A percentile compares a stretch with the other conserved stretches of the same genome.
Conservation (phyloP, 768 basidiomycete genomes). For the Boletus sensibilis region DNA sequence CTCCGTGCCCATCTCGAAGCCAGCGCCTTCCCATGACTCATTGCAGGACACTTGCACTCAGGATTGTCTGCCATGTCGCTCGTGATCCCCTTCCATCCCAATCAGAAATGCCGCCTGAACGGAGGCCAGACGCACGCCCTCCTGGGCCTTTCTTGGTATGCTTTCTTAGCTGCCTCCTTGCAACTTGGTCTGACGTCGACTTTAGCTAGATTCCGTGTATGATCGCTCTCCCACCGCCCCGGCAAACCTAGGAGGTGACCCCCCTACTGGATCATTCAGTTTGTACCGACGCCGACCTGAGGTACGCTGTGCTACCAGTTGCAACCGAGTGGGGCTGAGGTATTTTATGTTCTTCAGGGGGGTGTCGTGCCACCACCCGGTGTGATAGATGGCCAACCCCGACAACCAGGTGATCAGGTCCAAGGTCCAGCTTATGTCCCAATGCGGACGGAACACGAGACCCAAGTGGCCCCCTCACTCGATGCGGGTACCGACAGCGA, state of each 20-base stretch:
- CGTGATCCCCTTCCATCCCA: slow-evolving; percentile 12
- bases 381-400: slow-evolving; percentile 13
- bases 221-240: slow-evolving; percentile 29
- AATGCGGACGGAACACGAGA: slow-evolving; percentile 40
- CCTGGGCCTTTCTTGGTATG: slow-evolving; percentile 25
- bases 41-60: no score
- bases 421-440: slow-evolving; percentile 37
- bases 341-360: slow-evolving; percentile 11
- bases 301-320: slow-evolving; percentile 12
- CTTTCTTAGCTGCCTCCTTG: not conserved
- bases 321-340: not conserved
- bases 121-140: slow-evolving; percentile 22
- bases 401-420: slow-evolving; percentile 24
- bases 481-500: slow-evolving; percentile 45
- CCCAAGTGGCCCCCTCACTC: slow-evolving; percentile 41
- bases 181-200: slow-evolving; percentile 3
- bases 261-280: slow-evolving; percentile 13
- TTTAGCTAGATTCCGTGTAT: slow-evolving; percentile 23
- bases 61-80: no score
- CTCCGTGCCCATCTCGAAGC: no score
- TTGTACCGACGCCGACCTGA: slow-evolving; percentile 25
- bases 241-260: slow-evolving; percentile 15
- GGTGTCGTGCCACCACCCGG: slow-evolving; percentile 28
- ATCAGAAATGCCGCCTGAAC: not conserved
- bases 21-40: no score